Evolutionary conservation across 768 basidiomycete species (phyloP), one percentile per base, ranked within the genome.

Genomic region (Exidia glandulosa): DNA sequence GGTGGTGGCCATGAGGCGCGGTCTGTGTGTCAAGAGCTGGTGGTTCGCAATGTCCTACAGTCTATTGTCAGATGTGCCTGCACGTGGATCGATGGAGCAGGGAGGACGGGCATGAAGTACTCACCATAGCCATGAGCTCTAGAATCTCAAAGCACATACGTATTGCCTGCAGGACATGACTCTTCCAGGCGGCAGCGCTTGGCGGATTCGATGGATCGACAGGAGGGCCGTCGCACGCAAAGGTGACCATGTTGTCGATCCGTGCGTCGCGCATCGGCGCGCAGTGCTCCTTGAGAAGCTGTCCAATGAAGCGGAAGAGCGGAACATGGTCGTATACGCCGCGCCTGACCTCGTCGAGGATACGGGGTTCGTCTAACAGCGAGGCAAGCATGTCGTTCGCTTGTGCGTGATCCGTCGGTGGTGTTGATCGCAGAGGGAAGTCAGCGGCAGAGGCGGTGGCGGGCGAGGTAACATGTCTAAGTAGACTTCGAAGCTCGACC

Each of bases 1-100:
- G 1, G 93, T 85, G 37, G 85, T 84, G 61, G 85, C 82, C 65
- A 90, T 79, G 60, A 96, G 81, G 75, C 86, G 91, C n/a, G 92
- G 90, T 56, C 93, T 86, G n/a, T 94, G 79, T 32, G 89, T 86
- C 68, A 92, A 88, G 32, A 96, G 81, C 73, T 95, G 94, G 73
- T 95, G 94, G 70, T 96, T 96, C 30, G 94, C 94, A 63, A 96
- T 94, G 71, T 96, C 94, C 93, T 95, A 67, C 45, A 68, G 30
- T n/a, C 13, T 10, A 41, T 62, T 63, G 63, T 56, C 59, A 63
- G 57, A 25, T 62, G 63, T 41, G 62, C n/a, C n/a, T n/a, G n/a
- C n/a, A n/a, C 57, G 54, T 64, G 57, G 65, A 63, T 62, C 34
- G 60, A 55, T 41, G 62, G 12, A 63, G 60, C 56, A 63, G 52